Evolutionary conservation across 441 rosid species (phyloP), one percentile per base, ranked within the genome.

Genomic region (Caryocar brasiliense): DNA sequence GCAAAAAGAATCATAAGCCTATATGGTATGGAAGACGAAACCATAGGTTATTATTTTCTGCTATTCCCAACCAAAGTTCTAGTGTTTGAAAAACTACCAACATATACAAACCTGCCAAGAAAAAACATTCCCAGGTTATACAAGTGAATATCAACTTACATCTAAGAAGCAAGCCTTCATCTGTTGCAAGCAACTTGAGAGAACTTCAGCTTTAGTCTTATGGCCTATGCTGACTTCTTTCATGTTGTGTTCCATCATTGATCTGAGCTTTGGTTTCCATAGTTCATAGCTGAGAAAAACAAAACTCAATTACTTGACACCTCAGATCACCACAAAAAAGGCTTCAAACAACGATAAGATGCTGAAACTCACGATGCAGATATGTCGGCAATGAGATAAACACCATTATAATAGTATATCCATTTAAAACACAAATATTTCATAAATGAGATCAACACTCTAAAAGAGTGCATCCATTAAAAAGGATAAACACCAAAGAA

Each of bases 141-240:
- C 26, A 49, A 54, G 2, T 44, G 6, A 44, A 40, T 12, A 43
- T 47, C 46, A 47, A 74, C 95, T 66, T 72, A 90, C 98, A 80
- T 92, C 98, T 59, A 92, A 55, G 78, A 92, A 85, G 68, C 98
- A 92, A 47, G 83, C 89, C 73, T 87, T 92, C 98, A 92, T 92
- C 74, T 87, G 95, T 74, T 85, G 89, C 78, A 92, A 73, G 83
- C 85, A 87, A 61, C 79, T 68, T 47, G 76, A 78, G 62, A 92
- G 70, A 73, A 92, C 95, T 58, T 83, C 94, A 54, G 74, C 79
- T 73, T 81, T 92, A 27, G 80, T 79, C 65, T 85, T 92, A 28
- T 59, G 69, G 56, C 95, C 96, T 65, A 80, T 57, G 52, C 98
- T 80, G 47, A 92, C 96, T 77, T 85, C 89, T 67, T 71, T 85